These are phyloP conservation scores for Chrysanthemum makinoi DNA, from an alignment of 129 eudicot species.

Conservation along the genomic window DNA sequence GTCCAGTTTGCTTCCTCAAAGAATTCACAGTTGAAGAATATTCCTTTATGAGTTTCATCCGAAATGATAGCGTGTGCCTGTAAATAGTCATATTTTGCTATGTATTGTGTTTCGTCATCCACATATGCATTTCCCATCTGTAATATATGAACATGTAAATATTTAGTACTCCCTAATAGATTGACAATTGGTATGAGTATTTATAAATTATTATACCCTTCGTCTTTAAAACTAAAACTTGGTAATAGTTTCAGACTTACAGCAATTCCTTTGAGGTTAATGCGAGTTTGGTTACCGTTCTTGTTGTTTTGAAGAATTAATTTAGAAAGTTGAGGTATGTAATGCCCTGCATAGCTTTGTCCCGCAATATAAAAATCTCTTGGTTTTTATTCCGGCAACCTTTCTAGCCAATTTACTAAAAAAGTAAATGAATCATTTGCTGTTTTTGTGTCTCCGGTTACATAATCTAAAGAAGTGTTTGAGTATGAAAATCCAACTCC, in stretches of 20 bases:
- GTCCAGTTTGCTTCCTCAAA: slow-evolving; percentile 19
- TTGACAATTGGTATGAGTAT: neutral
- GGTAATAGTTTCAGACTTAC: slow-evolving; percentile 11
- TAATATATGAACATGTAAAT: neutral
- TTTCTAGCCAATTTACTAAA: slow-evolving; percentile 76
- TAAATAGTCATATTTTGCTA: neutral
- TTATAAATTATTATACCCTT: no score
- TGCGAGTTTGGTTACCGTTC: slow-evolving; percentile 58
- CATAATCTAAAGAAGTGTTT: slow-evolving; percentile 75
- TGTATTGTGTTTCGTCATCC: neutral
- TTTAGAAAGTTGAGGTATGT: slow-evolving; percentile 87
- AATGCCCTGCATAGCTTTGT: slow-evolving; percentile 98
- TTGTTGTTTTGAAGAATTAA: slow-evolving; percentile 62
- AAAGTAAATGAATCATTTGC: slow-evolving; percentile 87
- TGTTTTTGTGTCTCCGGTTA: slow-evolving; percentile 69
- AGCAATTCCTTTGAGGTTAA: slow-evolving; percentile 15
- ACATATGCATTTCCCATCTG: neutral
- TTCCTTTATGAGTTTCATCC: slow-evolving; percentile 19
- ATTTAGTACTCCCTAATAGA: no score
- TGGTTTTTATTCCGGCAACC: slow-evolving; percentile 87
- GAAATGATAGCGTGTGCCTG: neutral
- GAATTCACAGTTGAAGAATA: slow-evolving; percentile 30
- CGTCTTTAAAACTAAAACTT: no score
- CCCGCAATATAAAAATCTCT: slow-evolving; percentile 90
- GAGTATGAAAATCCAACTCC: slow-evolving; percentile 97